phyloP scores from a whole-genome alignment of 2,329 filamentous ascomycete species.

The Aspergillus eucalypticola region DNA sequence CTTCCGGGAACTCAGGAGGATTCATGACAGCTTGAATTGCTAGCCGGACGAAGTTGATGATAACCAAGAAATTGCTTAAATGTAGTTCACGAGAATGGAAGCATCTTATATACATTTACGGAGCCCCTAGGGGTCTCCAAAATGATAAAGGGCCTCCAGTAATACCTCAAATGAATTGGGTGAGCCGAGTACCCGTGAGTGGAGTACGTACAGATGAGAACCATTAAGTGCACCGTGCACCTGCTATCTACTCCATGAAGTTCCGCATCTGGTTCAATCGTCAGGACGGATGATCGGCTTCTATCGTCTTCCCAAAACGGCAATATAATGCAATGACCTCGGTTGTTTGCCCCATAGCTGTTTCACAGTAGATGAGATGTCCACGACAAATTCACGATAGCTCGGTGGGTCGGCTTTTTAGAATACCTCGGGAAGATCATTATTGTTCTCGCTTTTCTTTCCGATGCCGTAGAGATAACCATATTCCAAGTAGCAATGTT shows the following conservation, averaged over 20 bases:
- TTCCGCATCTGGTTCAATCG: neutral
- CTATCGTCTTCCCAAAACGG: neutral
- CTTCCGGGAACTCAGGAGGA: neutral
- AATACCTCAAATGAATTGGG: neutral
- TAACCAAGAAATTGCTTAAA: neutral
- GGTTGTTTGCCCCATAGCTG: conserved; percentile 1
- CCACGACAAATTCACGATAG: neutral
- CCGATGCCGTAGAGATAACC: neutral
- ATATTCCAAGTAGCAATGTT: neutral
- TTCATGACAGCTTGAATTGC: neutral
- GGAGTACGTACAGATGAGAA: neutral
- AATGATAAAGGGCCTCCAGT: neutral
- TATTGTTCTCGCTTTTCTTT: neutral
- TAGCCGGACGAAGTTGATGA: neutral
- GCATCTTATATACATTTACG: neutral
- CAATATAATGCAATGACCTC: neutral
- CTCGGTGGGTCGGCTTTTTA: neutral
- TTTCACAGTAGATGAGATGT: conserved; percentile 5
- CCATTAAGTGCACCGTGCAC: neutral
- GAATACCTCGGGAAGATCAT: neutral
- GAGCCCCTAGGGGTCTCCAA: neutral
- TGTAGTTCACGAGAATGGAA: no score
- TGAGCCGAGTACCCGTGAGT: conserved; percentile 13
- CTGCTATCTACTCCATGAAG: neutral
- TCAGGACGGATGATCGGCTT: neutral